Base-by-base conservation (phyloP, 2,329 filamentous ascomycete species). In the Colletotrichum liaoningense region DNA sequence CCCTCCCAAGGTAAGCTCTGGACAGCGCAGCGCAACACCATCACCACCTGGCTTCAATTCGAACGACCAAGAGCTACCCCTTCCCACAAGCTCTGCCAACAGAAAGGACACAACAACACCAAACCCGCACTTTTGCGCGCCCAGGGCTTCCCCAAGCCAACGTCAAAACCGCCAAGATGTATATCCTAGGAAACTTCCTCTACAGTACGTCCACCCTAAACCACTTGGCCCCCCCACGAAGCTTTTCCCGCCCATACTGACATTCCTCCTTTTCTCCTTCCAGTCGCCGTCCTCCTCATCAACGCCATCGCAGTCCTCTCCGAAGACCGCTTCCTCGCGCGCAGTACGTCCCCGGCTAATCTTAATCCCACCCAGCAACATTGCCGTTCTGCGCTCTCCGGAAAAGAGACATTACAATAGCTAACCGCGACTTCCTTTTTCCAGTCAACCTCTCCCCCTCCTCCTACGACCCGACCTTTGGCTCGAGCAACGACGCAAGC, bases 291-390 rank as follows among this genome's bases (percentile, higher is more conserved):
- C 81, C 94, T 98, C 80, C 90, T 98, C 81, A 92, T 97, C 84
- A 99, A 99, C 84, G 94, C 95, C 77, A 93, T 98, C 81, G 95
- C 95, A 76, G 92, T 98, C 80, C 93, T 98, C 76, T 97, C 95
- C 78, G 95, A 98, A 90, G 95, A 98, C 85, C 93, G 95, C 75
- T 98, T 98, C 84, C 93, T 98, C 77, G 84, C 93, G 85, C 93
- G 82, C 78, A 97, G 83, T 85, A 81, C 76, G 83, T 74, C 42
- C 30, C 22, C 33, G 33, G 0, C 33, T 12, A 35, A 46, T 58
- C 30, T 55, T 46, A n/a, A 46, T 60, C 30, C 56, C 35, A n/a
- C 35, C 8, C 42, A 28, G 16, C 38, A 11, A 33, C n/a, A 24
- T 19, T 12, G 22, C 42, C 30, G 24, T 28, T 28, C 5, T 24